Conservation (phyloP, 371 early-diverging fungal species). For the Syncephalastrum contaminatum region DNA sequence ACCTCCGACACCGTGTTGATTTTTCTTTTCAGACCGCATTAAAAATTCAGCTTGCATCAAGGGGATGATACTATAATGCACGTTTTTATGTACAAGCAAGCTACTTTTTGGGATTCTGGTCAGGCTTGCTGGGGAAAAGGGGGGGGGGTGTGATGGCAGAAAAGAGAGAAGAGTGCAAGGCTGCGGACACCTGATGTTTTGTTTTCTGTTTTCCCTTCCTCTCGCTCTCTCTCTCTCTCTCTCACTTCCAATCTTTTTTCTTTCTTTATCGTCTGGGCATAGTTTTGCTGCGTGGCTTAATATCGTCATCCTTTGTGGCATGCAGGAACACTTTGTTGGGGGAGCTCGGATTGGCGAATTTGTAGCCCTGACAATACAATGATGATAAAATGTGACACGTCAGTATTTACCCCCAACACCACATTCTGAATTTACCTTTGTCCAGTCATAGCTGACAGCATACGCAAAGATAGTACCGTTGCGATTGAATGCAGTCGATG, state of each 20-base stretch:
- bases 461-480: slow-evolving; percentile 93
- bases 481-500: slow-evolving; percentile 81
- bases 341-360: slow-evolving; percentile 25
- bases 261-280: not conserved
- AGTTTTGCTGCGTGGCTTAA: slow-evolving; percentile 46
- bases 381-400: not conserved
- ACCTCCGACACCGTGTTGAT: no score
- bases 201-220: not conserved
- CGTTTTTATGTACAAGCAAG: no score
- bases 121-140: no score
- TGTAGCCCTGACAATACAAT: slow-evolving; percentile 30
- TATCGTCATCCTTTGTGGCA: slow-evolving; percentile 64
- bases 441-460: slow-evolving; percentile 96
- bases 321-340: slow-evolving; percentile 62
- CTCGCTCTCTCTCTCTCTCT: not conserved
- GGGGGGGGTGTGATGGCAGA: no score
- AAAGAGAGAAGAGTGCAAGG: no score
- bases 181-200: not conserved
- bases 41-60: no score
- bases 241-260: not conserved
- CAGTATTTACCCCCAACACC: no score
- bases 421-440: slow-evolving; percentile 65
- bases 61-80: no score
- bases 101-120: no score
- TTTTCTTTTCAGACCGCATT: no score